phyloP scores from a whole-genome alignment of 169 alveolate species.

The Eimeria brunetti region DNA sequence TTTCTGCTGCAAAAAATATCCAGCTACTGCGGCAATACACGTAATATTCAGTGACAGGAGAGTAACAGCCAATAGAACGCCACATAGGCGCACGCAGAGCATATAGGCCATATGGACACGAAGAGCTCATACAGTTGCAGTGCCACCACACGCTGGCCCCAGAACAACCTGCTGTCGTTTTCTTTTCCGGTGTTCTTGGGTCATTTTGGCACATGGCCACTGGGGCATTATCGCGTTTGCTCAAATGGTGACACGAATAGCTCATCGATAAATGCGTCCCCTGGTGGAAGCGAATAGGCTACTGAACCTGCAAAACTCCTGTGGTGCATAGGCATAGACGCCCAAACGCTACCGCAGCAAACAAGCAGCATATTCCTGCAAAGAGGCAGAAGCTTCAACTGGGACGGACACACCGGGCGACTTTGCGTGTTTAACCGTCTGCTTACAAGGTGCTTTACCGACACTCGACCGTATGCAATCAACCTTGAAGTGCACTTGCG shows the following conservation, averaged over 20 bases:
- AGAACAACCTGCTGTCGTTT: background rate
- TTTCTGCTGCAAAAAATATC: background rate
- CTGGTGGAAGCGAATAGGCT: background rate
- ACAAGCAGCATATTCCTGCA: background rate
- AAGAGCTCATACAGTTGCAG: background rate
- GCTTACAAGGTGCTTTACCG: background rate
- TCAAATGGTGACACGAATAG: background rate
- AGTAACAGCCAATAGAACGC: background rate
- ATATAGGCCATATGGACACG: background rate
- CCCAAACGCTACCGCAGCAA: background rate
- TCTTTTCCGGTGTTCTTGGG: conserved; percentile 4
- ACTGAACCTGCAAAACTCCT: background rate
- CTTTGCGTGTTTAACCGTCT: background rate
- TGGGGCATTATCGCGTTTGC: background rate
- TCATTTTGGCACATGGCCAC: background rate
- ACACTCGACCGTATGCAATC: background rate
- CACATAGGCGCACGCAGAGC: background rate
- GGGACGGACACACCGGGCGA: background rate
- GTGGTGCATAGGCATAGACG: background rate
- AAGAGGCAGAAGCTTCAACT: background rate
- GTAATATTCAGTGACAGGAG: background rate
- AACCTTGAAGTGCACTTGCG: background rate
- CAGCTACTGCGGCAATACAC: background rate
- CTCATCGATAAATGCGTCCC: background rate
- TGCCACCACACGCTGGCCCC: conserved; percentile 9